Evolutionary conservation across 441 rosid genomes (phyloP).

Genomic region (Isatis lusitanica): DNA sequence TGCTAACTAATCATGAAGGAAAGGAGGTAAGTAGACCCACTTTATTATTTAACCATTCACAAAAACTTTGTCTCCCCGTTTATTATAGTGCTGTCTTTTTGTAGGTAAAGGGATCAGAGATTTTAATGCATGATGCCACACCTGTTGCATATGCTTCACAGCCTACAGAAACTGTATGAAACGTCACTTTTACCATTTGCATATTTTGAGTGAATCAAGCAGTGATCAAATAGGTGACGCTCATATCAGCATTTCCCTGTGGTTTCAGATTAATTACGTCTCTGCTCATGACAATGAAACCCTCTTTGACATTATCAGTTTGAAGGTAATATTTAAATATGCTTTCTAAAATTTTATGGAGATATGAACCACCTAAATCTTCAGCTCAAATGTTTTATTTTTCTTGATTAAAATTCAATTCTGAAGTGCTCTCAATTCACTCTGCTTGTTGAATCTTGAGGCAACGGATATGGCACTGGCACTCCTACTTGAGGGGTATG

Average conservation of each 20-base stretch:
- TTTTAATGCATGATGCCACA: slow-evolving; percentile 65
- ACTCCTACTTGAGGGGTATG: slow-evolving; percentile 6
- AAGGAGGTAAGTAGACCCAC: slow-evolving; percentile 49
- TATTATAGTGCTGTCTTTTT: slow-evolving; percentile 20
- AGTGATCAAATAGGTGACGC: not conserved
- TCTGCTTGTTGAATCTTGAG: not conserved
- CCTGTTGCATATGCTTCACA: slow-evolving; percentile 78
- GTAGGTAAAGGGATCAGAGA: slow-evolving; percentile 86
- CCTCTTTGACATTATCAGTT: slow-evolving; percentile 78
- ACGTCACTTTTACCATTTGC: slow-evolving; percentile 13
- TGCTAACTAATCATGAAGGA: slow-evolving; percentile 67
- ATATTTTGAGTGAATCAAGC: slow-evolving; percentile 11
- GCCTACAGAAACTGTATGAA: slow-evolving; percentile 79
- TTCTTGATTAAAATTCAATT: not conserved
- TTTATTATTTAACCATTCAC: slow-evolving; percentile 5
- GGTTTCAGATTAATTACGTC: slow-evolving; percentile 82
- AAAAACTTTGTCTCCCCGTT: not conserved
- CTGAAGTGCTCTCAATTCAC: not conserved
- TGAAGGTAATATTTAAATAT: slow-evolving; percentile 63
- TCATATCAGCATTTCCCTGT: slow-evolving; percentile 28
- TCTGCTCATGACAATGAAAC: slow-evolving; percentile 99
- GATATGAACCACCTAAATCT: not conserved
- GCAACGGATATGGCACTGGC: not conserved
- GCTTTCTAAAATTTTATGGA: not conserved
- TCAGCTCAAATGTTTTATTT: not conserved